Evolutionary conservation across 305 asterid species (phyloP), one percentile per base, ranked within the genome.

Genomic region (Lippia alba): DNA sequence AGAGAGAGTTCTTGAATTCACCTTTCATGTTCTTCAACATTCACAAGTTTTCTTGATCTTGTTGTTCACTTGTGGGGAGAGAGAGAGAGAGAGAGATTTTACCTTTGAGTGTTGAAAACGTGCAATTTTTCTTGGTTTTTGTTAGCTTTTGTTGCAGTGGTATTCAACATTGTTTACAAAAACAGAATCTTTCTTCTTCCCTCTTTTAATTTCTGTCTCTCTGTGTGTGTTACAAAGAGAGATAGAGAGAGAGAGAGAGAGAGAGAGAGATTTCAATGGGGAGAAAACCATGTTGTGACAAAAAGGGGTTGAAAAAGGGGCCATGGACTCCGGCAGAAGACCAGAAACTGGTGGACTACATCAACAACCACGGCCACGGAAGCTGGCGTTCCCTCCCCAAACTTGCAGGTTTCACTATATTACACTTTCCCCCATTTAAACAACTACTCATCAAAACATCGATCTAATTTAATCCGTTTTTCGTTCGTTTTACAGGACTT

Each of bases 251-350:
- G 41, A 36, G 41, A 36, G 41, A 36, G 41, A 36, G 41, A 36
- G 41, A 36, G 41, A 8, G 41, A 36, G 41, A 36, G 41, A 4
- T 36, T 7, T 36, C 9, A 8, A 89, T 92, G 97, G 97, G 96
- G 56, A 92, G 96, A 74, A 81, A 88, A 50, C 96, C 97, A 40
- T 92, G 96, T 54, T 91, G 97, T 82, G 97, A 89, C 19, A 88
- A 86, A 80, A 85, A 83, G 70, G 97, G 94, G 67, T 66, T 92
- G 87, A 91, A 86, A 73, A 91, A 79, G 81, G 96, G 96, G 64
- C 90, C 96, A 4, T 91, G 97, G 97, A 86, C 94, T 10, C 77
- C 96, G 2, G 97, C 89, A 8, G 97, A 92, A 89, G 97, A 92
- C 55, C 91, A 86, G 53, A 90, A 86, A 72, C 79, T 90, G 56